Evolutionary conservation across 2,329 filamentous ascomycete genomes (phyloP).

Genomic region (Alternaria sp.): DNA sequence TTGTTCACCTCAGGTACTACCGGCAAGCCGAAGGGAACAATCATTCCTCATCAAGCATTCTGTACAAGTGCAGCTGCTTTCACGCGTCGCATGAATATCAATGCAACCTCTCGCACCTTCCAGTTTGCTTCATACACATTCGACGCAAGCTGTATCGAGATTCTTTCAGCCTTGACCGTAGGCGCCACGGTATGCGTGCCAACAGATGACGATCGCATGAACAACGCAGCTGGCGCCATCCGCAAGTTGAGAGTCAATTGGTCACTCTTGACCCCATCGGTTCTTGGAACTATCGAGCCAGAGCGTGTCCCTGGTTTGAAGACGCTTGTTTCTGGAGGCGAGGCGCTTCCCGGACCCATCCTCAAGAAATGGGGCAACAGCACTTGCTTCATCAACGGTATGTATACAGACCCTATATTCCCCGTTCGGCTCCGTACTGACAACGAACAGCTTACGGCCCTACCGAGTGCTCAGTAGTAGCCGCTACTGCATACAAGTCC

Average conservation of each 20-base stretch:
- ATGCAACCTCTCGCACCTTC: slow-evolving; percentile 63
- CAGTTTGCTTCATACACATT: slow-evolving; percentile 60
- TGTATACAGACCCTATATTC: slow-evolving; percentile 34
- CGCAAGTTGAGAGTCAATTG: slow-evolving; percentile 36
- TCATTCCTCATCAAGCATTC: slow-evolving; percentile 67
- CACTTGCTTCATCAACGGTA: slow-evolving; percentile 54
- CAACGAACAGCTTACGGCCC: slow-evolving; percentile 36
- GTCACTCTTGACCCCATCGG: slow-evolving; percentile 41
- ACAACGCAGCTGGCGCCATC: slow-evolving; percentile 56
- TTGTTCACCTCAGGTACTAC: slow-evolving; percentile 60
- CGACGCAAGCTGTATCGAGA: slow-evolving; percentile 62
- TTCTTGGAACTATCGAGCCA: slow-evolving; percentile 49
- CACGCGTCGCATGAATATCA: slow-evolving; percentile 51
- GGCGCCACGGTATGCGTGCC: slow-evolving; percentile 63
- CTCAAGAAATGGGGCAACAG: slow-evolving; percentile 54
- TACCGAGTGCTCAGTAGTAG: slow-evolving; percentile 41
- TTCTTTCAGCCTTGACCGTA: slow-evolving; percentile 58
- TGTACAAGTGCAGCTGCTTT: slow-evolving; percentile 53
- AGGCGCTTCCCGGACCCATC: slow-evolving; percentile 49
- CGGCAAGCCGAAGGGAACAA: slow-evolving; percentile 63
- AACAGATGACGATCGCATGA: slow-evolving; percentile 61
- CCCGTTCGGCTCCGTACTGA: background rate
- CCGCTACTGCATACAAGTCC: slow-evolving; percentile 31
- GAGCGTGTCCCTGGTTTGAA: slow-evolving; percentile 52
- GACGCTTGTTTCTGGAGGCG: slow-evolving; percentile 54